phyloP scores from a whole-genome alignment of 208 protist genomes.

The Sergeia podlipaevii region DNA sequence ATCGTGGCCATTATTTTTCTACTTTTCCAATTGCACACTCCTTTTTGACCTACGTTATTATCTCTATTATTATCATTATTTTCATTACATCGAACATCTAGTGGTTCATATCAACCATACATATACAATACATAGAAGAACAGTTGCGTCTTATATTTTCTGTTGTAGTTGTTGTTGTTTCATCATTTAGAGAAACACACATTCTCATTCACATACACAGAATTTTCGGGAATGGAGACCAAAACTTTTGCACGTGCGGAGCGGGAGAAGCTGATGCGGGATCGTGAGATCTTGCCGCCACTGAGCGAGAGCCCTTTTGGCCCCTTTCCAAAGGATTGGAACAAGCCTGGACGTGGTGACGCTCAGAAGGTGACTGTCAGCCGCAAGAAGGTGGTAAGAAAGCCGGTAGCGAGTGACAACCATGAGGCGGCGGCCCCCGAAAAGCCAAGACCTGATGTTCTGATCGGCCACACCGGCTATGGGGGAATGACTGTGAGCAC shows the following conservation, averaged over 20 bases:
- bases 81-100: not conserved
- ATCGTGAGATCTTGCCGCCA: slow-evolving; percentile 65
- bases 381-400: slow-evolving; percentile 12
- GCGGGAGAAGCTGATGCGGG: slow-evolving; percentile 51
- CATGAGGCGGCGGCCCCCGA: slow-evolving; percentile 8
- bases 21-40: too few species aligned
- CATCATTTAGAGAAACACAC: too few species aligned
- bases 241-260: slow-evolving; percentile 64
- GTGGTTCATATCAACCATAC: not conserved
- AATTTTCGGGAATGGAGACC: not conserved
- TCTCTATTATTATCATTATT: too few species aligned
- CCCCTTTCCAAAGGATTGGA: slow-evolving; percentile 55
- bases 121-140: too few species aligned
- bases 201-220: not conserved
- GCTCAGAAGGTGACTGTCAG: slow-evolving; percentile 34
- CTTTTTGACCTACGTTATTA: too few species aligned
- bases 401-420: not conserved
- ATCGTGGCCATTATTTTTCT: too few species aligned
- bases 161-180: too few species aligned
- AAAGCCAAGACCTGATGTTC: slow-evolving; percentile 19
- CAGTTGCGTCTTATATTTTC: not conserved
- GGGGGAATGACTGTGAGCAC: slow-evolving; percentile 84
- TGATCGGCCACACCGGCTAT: slow-evolving; percentile 72
- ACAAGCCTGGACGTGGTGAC: slow-evolving; percentile 16
- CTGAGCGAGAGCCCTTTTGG: slow-evolving; percentile 84